Conservation (phyloP, 2,329 filamentous ascomycete species). For the Capronia epimyces region DNA sequence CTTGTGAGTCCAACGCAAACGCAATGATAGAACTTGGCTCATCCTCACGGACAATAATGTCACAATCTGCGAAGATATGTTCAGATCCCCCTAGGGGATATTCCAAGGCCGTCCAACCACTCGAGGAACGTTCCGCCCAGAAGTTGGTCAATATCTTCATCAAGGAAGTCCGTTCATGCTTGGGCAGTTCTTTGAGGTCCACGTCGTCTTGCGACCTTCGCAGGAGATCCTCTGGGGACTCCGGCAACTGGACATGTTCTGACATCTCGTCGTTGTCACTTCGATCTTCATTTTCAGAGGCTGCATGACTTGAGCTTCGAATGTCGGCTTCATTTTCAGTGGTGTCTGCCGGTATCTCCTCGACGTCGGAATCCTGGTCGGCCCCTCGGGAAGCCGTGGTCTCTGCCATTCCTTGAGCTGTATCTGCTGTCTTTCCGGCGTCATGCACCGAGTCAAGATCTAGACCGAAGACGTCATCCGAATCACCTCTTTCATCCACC, state of each 20-base stretch:
- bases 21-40: slow-evolving; percentile 96
- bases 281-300: slow-evolving; percentile 65
- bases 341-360: slow-evolving; percentile 36
- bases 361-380: slow-evolving; percentile 30
- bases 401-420: slow-evolving; percentile 30
- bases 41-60: slow-evolving; percentile 95
- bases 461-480: slow-evolving; percentile 50
- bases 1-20: slow-evolving; percentile 78
- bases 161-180: slow-evolving; percentile 85
- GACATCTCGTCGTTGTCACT: slow-evolving; percentile 62
- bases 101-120: slow-evolving; percentile 85
- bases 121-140: slow-evolving; percentile 95
- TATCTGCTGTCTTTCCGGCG: slow-evolving; percentile 22
- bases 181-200: slow-evolving; percentile 70
- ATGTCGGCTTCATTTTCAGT: slow-evolving; percentile 43
- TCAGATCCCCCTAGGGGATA: slow-evolving; percentile 85
- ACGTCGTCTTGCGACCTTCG: slow-evolving; percentile 50
- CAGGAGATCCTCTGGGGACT: slow-evolving; percentile 46
- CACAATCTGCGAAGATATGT: slow-evolving; percentile 93
- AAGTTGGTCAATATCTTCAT: slow-evolving; percentile 97
- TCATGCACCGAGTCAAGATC: slow-evolving; percentile 27
- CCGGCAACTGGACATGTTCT: slow-evolving; percentile 61
- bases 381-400: slow-evolving; percentile 34
- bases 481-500: slow-evolving; percentile 69
- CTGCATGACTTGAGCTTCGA: slow-evolving; percentile 46